phyloP scores from a whole-genome alignment of 1,284 basidiomycete genomes.

The Cerioporus squamosus region DNA sequence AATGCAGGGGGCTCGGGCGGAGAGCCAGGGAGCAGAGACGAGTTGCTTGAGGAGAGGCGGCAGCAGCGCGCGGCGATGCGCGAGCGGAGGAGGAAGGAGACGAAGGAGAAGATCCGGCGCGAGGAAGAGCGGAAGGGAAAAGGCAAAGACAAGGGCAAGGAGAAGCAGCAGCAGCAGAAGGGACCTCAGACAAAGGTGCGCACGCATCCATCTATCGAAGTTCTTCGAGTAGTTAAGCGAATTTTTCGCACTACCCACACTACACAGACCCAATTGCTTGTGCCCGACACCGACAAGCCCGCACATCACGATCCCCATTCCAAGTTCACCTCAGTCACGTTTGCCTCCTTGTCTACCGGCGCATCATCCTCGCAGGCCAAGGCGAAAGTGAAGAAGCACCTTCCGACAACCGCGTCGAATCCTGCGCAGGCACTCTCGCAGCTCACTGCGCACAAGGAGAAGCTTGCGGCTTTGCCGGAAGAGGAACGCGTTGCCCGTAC shows the following conservation, averaged over 20 bases:
- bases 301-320: slow-evolving; percentile 40
- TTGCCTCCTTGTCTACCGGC: slow-evolving; percentile 59
- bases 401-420: slow-evolving; percentile 74
- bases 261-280: slow-evolving; percentile 72
- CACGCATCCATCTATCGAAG: neutral
- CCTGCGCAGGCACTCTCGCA: slow-evolving; percentile 84
- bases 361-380: slow-evolving; percentile 32
- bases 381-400: slow-evolving; percentile 51
- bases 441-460: slow-evolving; percentile 74
- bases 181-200: slow-evolving; percentile 57
- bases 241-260: too few species aligned
- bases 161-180: slow-evolving; percentile 39
- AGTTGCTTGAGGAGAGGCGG: slow-evolving; percentile 80
- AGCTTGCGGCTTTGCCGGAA: slow-evolving; percentile 72
- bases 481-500: slow-evolving; percentile 80
- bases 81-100: slow-evolving; percentile 83
- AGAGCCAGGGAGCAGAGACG: slow-evolving; percentile 72
- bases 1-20: slow-evolving; percentile 40
- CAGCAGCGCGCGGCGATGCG: slow-evolving; percentile 79
- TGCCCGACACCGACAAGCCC: slow-evolving; percentile 52
- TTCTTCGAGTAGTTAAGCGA: too few species aligned
- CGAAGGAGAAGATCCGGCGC: slow-evolving; percentile 75
- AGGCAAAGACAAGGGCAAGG: slow-evolving; percentile 53
- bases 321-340: slow-evolving; percentile 66
- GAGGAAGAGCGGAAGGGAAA: slow-evolving; percentile 57